Base-by-base conservation (phyloP, 2,329 filamentous ascomycete species). In the Penicillium sp. region DNA sequence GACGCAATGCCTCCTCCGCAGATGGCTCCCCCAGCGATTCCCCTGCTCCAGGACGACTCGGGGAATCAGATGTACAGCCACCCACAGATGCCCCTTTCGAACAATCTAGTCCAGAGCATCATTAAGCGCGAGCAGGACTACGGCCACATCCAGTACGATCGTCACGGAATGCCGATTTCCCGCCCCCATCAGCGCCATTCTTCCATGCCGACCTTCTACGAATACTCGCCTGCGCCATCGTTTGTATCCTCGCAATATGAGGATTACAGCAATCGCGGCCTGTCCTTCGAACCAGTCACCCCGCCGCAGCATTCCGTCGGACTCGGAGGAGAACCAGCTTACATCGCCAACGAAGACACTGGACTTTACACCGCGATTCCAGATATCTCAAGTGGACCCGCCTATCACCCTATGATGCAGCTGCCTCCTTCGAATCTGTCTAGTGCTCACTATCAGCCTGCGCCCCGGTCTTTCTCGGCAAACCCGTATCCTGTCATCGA, bases 231-330 rank as follows among this genome's bases (percentile, higher is more conserved):
- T 46, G 93, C 93, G 0, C 93, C 93, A 2, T 97, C 93, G 1
- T 97, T 97, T 64, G 90, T 95, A 45, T 97, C 93, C n/a, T 97
- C 93, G 1, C 90, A 96, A 64, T 95, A 91, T 63, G 93, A 97
- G 67, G 91, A 97, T 69, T 98, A 96, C 77, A 95, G 88, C 80
- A 91, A 90, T 67, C 86, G 93, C 51, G 93, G 89, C 45, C 83
- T 97, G 63, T 97, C 91, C 3, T 98, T 91, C 67, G 93, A 98
- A 77, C 93, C 93, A 45, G 83, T 98, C 60, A 98, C 93, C 0
- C 93, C 93, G 51, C 93, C 93, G 15, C 93, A 97, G 68, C 88
- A 96, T 71, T 82, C 87, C 13, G 73, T 93, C 52, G 83, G 81
- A 55, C 84, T 95, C 58, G 81, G 85, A 53, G 79, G 85, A 35